Evolutionary conservation across 176 grass and related monocot genomes (phyloP).

Genomic region (Triticum urartu): DNA sequence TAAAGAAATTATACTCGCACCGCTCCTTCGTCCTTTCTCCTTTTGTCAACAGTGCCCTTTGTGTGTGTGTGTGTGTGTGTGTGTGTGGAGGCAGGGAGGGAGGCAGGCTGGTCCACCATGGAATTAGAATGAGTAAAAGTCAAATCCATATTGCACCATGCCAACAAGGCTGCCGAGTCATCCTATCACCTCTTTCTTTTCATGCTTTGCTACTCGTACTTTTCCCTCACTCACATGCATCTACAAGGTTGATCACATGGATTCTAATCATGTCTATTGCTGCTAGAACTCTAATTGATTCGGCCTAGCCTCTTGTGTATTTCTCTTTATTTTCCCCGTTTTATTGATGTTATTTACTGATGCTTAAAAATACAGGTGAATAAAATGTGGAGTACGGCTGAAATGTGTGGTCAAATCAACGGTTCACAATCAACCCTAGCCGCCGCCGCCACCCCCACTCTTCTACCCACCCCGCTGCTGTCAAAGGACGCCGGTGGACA

Average conservation of each 20-base stretch:
- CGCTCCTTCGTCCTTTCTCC: background rate
- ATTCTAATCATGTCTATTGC: background rate
- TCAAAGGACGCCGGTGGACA: no score
- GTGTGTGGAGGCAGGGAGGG: background rate
- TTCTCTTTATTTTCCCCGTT: no score
- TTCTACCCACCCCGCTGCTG: no score
- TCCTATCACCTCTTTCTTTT: background rate
- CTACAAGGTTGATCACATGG: background rate
- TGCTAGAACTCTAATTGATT: no score
- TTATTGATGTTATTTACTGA: no score
- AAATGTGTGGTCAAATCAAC: background rate
- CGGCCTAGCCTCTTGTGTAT: no score
- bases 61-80: no score
- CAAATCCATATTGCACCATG: slow-evolving; percentile 14
- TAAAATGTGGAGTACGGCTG: background rate
- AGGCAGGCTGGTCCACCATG: background rate
- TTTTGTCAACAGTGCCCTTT: slow-evolving; percentile 18
- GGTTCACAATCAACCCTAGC: background rate
- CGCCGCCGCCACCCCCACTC: no score
- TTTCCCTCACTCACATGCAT: background rate
- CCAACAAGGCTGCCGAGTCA: background rate
- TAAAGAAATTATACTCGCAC: background rate
- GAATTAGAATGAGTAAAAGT: slow-evolving; percentile 16
- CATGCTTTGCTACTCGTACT: background rate
- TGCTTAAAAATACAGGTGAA: background rate